Percentiles rank a stretch among this genome's conserved stretches.
These are phyloP conservation scores for Debaryomyces fabryi DNA, from an alignment of 1,139 yeast species.

Conservation along the genomic window DNA sequence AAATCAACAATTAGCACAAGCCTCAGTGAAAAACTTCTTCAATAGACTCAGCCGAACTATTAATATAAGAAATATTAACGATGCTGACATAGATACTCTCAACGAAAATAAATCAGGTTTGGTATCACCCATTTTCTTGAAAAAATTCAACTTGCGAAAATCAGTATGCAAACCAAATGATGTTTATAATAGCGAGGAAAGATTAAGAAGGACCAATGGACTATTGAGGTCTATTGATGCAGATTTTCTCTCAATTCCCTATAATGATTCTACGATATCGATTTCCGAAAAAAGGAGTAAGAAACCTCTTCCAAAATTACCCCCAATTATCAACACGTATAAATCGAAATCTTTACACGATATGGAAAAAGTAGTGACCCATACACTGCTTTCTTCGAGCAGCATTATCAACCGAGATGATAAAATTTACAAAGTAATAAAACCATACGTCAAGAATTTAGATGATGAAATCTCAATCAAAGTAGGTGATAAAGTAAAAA, in stretches of 20 bases:
- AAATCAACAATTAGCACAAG: constrained; percentile 7
- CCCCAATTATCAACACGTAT: constrained; percentile 16
- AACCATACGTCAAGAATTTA: constrained; percentile 30
- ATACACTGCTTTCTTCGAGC: constrained; percentile 6
- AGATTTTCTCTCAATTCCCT: constrained; percentile 10
- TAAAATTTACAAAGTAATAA: constrained; percentile 25
- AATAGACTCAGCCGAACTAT: constrained; percentile 23
- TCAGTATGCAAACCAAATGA: constrained; percentile 11
- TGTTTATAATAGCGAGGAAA: constrained; percentile 1
- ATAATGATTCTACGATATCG: constrained; percentile 9
- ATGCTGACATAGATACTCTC: not conserved
- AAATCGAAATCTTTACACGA: constrained; percentile 9
- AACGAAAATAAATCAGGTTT: constrained; percentile 9
- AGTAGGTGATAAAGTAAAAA: constrained; percentile 34
- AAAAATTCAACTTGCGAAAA: constrained; percentile 33
- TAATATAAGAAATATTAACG: constrained; percentile 11
- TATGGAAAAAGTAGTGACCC: constrained; percentile 13
- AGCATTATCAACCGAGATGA: constrained; percentile 4
- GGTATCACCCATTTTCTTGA: constrained; percentile 39
- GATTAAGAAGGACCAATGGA: constrained; percentile 8
- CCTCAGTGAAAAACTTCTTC: constrained; percentile 17
- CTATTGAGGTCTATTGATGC: constrained; percentile 5
- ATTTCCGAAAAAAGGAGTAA: not conserved
- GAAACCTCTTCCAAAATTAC: constrained; percentile 21
- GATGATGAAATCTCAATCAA: constrained; percentile 38